Evolutionary conservation across 2,329 filamentous ascomycete genomes (phyloP).

Genomic region (Microcyclosporella mali): DNA sequence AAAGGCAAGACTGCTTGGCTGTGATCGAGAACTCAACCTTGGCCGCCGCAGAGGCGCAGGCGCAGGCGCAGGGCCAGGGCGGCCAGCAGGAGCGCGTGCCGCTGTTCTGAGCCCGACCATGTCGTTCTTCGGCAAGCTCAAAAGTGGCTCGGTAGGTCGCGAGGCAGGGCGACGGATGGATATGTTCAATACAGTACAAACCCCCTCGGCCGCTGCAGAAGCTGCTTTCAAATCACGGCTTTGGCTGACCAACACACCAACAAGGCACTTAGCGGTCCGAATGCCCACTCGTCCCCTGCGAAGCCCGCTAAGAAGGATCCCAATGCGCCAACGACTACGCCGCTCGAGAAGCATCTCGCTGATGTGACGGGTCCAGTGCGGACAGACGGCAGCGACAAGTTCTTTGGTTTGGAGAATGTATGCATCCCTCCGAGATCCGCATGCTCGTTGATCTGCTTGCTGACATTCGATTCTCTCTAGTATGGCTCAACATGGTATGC

Average conservation of each 20-base stretch:
- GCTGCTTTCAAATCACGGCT: conserved; percentile 1
- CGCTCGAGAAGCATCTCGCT: conserved; percentile 68
- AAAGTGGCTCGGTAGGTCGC: conserved; percentile 42
- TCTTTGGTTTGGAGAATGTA: conserved; percentile 97
- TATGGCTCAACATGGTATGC: conserved; percentile 95
- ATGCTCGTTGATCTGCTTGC: conserved; percentile 3
- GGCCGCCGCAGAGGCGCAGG: conserved; percentile 6
- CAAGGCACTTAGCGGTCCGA: conserved; percentile 46
- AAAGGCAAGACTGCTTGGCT: background rate
- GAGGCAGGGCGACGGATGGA: background rate
- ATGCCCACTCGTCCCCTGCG: conserved; percentile 34
- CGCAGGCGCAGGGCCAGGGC: background rate
- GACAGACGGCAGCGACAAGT: conserved; percentile 90
- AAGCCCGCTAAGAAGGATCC: conserved; percentile 57
- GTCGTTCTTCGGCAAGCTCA: conserved; percentile 52
- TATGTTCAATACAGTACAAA: background rate
- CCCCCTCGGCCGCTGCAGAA: background rate
- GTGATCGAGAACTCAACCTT: background rate
- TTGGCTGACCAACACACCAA: conserved; percentile 15
- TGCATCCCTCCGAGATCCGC: too few species aligned
- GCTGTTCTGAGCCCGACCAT: conserved; percentile 32
- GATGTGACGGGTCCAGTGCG: conserved; percentile 76
- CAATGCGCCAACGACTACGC: conserved; percentile 51
- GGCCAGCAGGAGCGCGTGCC: conserved; percentile 1
- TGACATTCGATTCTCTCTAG: conserved; percentile 43